Evolutionary conservation across 1,284 basidiomycete genomes (phyloP).

Genomic region (Malassezia slooffiae): DNA sequence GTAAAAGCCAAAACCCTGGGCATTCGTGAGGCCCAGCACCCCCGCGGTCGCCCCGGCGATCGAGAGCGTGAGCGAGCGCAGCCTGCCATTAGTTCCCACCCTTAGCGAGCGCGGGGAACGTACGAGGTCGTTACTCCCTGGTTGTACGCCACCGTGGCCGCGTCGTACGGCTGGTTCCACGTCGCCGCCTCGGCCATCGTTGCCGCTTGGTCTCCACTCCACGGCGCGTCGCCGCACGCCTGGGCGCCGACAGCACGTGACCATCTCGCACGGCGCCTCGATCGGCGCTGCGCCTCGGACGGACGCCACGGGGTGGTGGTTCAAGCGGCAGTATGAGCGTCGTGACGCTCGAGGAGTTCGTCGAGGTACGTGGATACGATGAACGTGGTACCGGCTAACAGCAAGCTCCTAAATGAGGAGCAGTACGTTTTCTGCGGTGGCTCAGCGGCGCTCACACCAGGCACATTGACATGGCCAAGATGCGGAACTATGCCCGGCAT

Average conservation of each 20-base stretch:
- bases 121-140: not conserved
- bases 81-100: slow-evolving; percentile 19
- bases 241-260: no score
- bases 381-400: not conserved
- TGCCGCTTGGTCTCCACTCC: no score
- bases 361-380: slow-evolving; percentile 19
- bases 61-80: slow-evolving; percentile 34
- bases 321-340: no score
- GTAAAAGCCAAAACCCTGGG: slow-evolving; percentile 38
- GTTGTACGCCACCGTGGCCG: slow-evolving; percentile 5
- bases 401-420: slow-evolving; percentile 34
- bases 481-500: slow-evolving; percentile 38
- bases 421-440: no score
- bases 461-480: slow-evolving; percentile 37
- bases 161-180: slow-evolving; percentile 10
- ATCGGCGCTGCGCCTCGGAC: no score
- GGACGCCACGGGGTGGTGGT: no score
- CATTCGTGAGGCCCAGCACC: slow-evolving; percentile 39
- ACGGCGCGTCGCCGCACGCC: no score
- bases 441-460: slow-evolving; percentile 2
- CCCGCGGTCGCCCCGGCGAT: slow-evolving; percentile 34
- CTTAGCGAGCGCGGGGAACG: no score
- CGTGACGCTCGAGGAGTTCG: slow-evolving; percentile 34
- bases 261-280: no score
- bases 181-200: not conserved